phyloP scores from a whole-genome alignment of 1,284 basidiomycete genomes.

The Ganoderma boninense region DNA sequence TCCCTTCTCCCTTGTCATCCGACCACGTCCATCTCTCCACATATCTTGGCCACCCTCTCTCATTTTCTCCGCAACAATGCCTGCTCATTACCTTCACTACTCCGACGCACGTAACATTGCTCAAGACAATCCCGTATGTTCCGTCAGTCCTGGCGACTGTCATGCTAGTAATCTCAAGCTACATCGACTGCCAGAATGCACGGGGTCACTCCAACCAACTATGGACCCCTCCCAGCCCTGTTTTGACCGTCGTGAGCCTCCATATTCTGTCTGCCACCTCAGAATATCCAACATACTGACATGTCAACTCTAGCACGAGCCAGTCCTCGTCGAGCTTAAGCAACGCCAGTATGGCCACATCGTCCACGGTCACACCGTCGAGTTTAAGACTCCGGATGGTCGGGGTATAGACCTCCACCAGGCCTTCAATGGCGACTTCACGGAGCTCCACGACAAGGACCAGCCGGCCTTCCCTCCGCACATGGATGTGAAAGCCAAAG shows the following conservation, averaged over 20 bases:
- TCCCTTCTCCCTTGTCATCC: neutral
- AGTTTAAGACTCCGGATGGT: conserved; percentile 4
- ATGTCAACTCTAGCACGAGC: neutral
- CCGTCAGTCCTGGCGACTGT: neutral
- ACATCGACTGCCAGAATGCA: neutral
- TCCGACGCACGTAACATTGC: neutral
- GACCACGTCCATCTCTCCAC: neutral
- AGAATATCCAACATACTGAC: neutral
- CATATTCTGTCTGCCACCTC: neutral
- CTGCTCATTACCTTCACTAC: neutral
- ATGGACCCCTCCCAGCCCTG: neutral
- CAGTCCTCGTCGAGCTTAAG: neutral
- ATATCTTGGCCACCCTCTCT: neutral
- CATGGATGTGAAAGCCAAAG: conserved; percentile 16
- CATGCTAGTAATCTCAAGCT: neutral
- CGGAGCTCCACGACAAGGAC: neutral
- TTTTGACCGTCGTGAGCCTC: neutral
- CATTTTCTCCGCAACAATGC: neutral
- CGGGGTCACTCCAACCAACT: neutral
- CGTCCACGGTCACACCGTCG: neutral
- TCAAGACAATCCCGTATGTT: neutral
- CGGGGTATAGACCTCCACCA: conserved; percentile 1
- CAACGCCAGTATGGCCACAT: neutral
- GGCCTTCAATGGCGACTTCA: neutral
- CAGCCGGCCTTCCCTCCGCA: conserved; percentile 10